Percentiles rank a stretch among this genome's conserved stretches.
Evolutionary conservation across 2,329 filamentous ascomycete genomes (phyloP).

Genomic region (Meredithiella fracta): DNA sequence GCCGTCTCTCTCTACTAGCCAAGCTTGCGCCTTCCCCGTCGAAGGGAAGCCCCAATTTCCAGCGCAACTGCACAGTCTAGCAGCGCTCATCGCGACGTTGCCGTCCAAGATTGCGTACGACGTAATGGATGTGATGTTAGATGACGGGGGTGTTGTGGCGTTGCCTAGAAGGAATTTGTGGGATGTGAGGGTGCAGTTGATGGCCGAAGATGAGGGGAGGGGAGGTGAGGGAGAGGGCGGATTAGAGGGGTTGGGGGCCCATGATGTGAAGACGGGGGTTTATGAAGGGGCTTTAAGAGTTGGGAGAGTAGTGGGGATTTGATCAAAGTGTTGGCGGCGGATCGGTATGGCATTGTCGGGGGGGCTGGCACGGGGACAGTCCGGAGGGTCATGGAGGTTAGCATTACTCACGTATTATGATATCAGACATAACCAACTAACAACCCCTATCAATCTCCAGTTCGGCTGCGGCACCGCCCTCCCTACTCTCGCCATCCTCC

Average conservation of each 20-base stretch:
- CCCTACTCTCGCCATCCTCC: conserved; percentile 54
- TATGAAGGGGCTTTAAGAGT: conserved; percentile 84
- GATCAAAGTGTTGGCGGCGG: conserved; percentile 45
- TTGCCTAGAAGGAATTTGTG: conserved; percentile 64
- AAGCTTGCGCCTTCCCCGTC: conserved; percentile 40
- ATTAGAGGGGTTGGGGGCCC: conserved; percentile 39
- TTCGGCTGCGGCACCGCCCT: conserved; percentile 66
- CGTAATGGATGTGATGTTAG: conserved; percentile 39
- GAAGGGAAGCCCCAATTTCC: conserved; percentile 43
- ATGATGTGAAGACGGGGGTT: conserved; percentile 64
- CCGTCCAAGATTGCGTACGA: conserved; percentile 61
- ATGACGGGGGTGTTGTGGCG: conserved; percentile 22
- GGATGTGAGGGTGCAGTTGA: conserved; percentile 66
- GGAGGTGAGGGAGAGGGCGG: conserved; percentile 17
- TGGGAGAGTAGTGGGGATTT: conserved; percentile 78
- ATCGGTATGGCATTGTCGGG: conserved; percentile 23
- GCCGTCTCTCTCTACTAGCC: conserved; percentile 17
- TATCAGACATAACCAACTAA: too few relatives aligned
- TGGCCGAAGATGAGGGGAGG: conserved; percentile 46
- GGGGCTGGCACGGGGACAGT: conserved; percentile 19
- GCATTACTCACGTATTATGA: conserved; percentile 16
- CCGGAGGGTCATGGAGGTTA: conserved; percentile 38
- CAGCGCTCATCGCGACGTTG: conserved; percentile 37
- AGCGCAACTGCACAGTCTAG: conserved; percentile 34
- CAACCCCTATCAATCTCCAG: conserved; percentile 27